phyloP scores from a whole-genome alignment of 164 flowering plant species.

The Amborella trichopoda region DNA sequence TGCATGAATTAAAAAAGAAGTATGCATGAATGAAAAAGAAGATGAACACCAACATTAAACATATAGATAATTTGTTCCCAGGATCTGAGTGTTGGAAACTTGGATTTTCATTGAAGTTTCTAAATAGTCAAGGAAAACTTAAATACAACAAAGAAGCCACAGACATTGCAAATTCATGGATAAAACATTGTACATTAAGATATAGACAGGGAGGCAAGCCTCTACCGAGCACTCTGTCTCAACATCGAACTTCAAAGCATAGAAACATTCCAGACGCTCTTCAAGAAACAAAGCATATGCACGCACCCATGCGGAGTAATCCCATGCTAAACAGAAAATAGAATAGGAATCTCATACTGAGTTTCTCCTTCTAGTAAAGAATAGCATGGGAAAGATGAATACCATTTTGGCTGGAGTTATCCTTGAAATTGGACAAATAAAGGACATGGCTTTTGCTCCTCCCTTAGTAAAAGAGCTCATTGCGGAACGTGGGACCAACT shows the following conservation, averaged over 20 bases:
- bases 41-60: no score
- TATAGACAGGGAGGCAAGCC: neutral
- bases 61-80: no score
- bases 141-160: no score
- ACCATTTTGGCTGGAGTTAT: slow-evolving; percentile 51
- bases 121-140: no score
- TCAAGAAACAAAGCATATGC: slow-evolving; percentile 87
- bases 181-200: neutral
- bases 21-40: no score
- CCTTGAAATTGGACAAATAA: slow-evolving; percentile 39
- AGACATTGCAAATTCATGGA: neutral
- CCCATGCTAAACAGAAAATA: slow-evolving; percentile 66
- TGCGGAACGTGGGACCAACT: slow-evolving; percentile 32
- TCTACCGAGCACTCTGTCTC: slow-evolving; percentile 79
- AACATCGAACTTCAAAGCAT: slow-evolving; percentile 74
- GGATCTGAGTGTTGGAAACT: no score
- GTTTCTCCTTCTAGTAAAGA: neutral
- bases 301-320: slow-evolving; percentile 96
- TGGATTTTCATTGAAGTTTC: no score
- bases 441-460: slow-evolving; percentile 25
- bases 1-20: no score
- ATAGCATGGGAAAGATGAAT: slow-evolving; percentile 2
- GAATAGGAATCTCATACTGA: neutral
- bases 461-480: slow-evolving; percentile 27
- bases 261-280: slow-evolving; percentile 87